A percentile compares a stretch with the other conserved stretches of the same genome.
phyloP scores from a whole-genome alignment of 495 filamentous ascomycete species.

The Lasiosphaeria ovina region DNA sequence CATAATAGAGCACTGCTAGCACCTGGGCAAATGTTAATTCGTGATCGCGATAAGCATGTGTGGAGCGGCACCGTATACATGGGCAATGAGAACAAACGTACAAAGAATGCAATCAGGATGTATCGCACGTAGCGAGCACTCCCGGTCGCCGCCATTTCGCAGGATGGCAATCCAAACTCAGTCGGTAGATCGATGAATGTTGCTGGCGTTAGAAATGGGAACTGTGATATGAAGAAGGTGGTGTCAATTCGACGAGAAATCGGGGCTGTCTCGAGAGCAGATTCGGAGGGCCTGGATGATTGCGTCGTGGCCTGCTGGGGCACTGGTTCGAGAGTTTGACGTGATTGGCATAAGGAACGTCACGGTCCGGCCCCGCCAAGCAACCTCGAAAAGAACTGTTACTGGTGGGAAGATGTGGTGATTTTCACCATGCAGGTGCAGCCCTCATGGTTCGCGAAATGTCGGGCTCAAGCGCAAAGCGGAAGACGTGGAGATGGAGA shows the following conservation, averaged over 20 bases:
- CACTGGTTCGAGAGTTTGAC: slow-evolving; percentile 7
- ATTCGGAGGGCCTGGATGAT: neutral
- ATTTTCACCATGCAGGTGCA: too few species aligned
- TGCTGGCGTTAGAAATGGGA: slow-evolving; percentile 10
- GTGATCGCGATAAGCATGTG: neutral
- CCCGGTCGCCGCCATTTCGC: slow-evolving; percentile 60
- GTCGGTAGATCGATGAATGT: neutral
- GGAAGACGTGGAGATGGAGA: too few species aligned
- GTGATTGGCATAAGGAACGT: slow-evolving; percentile 13
- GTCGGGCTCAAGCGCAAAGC: too few species aligned
- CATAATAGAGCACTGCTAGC: slow-evolving; percentile 72
- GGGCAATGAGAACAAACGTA: slow-evolving; percentile 43
- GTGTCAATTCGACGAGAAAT: neutral
- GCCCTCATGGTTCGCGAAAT: too few species aligned
- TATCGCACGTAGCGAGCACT: slow-evolving; percentile 78
- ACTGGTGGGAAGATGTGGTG: slow-evolving; percentile 13
- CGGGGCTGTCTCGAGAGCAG: neutral
- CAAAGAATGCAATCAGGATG: slow-evolving; percentile 81
- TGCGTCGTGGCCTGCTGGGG: slow-evolving; percentile 5
- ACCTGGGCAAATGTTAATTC: slow-evolving; percentile 48
- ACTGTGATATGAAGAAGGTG: slow-evolving; percentile 4
- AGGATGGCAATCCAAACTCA: neutral
- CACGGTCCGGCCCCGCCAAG: slow-evolving; percentile 4
- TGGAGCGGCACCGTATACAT: neutral
- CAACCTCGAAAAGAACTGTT: slow-evolving; percentile 2